Base-by-base conservation (phyloP, 164 flowering plant species). In the Dillenia turbinata region DNA sequence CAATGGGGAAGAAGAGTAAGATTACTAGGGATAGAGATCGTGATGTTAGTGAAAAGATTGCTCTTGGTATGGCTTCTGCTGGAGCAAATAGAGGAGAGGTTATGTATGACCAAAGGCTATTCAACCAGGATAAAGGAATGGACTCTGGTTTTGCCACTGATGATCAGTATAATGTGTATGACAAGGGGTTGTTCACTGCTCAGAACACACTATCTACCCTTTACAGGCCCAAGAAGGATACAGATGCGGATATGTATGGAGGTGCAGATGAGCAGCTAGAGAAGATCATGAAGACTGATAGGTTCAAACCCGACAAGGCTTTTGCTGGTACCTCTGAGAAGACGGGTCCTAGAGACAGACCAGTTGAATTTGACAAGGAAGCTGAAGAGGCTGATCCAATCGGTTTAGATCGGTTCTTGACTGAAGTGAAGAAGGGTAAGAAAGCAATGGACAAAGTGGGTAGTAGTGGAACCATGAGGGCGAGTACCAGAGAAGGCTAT, bases 41-140 rank as follows among this genome's bases (percentile, higher is more conserved):
- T 69, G 98, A 93, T 66, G 72, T 93, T 54, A 87, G 97, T 80
- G 98, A 93, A 81, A 87, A 89, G 73, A 88, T 94, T 59, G 97
- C 97, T 9, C 91, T 94, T 57, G 95, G 95, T 9, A 87, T 89
- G 97, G 98, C 98, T 49, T 76, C 82, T 22, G 64, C 92, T 47
- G 92, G 90, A 46, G 77, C 80, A 3, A 84, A 74, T 22, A 83
- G 85, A 63, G 84, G 88, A 16, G 95, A 92, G 68, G 94, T 90
- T 24, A 87, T 83, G 90, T 90, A 92, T 70, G 98, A 92, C 62
- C 88, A 84, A 60, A 79, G 97, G 76, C 75, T 93, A 62, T 93
- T 90, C 64, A 90, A 93, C 83, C 98, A 93, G 63, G 97, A 93
- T 73, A 90, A 89, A 74, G 98, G 97, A 55, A 89, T 90, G 98